Evolutionary conservation across 164 flowering plant species (phyloP).

Genomic region (Nymphaea colorata): DNA sequence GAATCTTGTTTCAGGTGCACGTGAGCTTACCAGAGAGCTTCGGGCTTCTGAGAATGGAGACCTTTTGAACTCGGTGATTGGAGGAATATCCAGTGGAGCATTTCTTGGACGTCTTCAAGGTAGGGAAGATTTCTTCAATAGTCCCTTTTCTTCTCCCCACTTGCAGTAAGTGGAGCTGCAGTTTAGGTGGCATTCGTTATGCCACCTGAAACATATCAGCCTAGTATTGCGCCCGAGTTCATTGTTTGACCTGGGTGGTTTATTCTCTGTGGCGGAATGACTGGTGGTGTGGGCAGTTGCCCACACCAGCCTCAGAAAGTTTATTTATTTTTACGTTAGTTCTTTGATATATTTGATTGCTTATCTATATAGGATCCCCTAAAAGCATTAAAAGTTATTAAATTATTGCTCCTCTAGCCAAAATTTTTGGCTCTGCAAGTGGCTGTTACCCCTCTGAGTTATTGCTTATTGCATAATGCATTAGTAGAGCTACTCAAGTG

Average conservation of each 20-base stretch:
- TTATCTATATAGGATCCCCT: background rate
- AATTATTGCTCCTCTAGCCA: background rate
- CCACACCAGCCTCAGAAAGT: too few relatives aligned
- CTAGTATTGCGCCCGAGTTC: background rate
- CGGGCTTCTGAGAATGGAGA: conserved; percentile 63
- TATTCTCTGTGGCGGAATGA: background rate
- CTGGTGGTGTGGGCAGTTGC: background rate
- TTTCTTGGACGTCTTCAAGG: conserved; percentile 96
- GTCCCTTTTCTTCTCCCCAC: background rate
- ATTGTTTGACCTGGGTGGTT: background rate
- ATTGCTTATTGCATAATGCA: background rate
- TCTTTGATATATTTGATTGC: too few relatives aligned
- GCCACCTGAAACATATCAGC: background rate
- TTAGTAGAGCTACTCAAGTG: background rate
- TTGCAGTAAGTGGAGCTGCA: background rate
- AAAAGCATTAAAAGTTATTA: background rate
- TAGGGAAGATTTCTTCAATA: conserved; percentile 2
- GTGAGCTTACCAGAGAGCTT: conserved; percentile 64
- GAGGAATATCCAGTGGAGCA: conserved; percentile 76
- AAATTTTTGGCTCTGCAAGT: background rate
- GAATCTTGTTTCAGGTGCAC: conserved; percentile 47
- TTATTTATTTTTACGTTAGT: too few relatives aligned
- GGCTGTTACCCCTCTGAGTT: too few relatives aligned
- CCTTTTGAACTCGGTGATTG: conserved; percentile 67
- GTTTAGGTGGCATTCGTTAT: background rate